Evolutionary conservation across 805 yeast species (phyloP), one percentile per base, ranked within the genome.

Genomic region (Priceomyces haplophilus): DNA sequence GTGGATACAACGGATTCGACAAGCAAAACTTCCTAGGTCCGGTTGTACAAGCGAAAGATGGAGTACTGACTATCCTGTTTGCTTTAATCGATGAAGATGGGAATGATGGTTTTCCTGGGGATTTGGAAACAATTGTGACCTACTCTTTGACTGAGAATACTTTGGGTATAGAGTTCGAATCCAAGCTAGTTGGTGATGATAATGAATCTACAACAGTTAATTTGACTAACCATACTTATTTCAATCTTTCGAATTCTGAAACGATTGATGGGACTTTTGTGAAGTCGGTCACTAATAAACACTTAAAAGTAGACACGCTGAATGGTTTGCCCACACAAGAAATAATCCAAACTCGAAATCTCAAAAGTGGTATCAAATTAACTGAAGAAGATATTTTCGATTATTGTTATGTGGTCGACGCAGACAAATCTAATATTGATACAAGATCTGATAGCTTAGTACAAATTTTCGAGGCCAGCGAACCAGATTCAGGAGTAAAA

Each of bases 151-250:
- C 59, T 21, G 61, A 55, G 3, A 54, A 55, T 10, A 54, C 70
- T n/a, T 53, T 82, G 44, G 69, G 62, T 27, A 51, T 78, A 27
- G 83, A 79, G 53, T 81, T 71, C 53, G 67, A 67, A 44, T 72
- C 78, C 16, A 51, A 49, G 25, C 52, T 75, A 39, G 48, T 58
- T 7, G 51, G 51, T 3, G 61, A 58, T 3, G 55, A 62, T 4
- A 49, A 56, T 33, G 66, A 59, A 17, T 64, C 73, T 37, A 79
- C 88, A 3, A 62, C 74, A 20, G 67, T 81, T 33, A 76, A 77
- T 50, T 62, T 82, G 56, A 79, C 86, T 19, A 82, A 81, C 58
- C 88, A 82, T 54, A 61, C 81, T 3, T 81, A 79, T 61, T 82
- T 80, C 70, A 80, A 77, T 55, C 56, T 79, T 34, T 59, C 64